Base-by-base conservation (phyloP, 2,329 filamentous ascomycete genomes). In the Aspergillus ibericus region DNA sequence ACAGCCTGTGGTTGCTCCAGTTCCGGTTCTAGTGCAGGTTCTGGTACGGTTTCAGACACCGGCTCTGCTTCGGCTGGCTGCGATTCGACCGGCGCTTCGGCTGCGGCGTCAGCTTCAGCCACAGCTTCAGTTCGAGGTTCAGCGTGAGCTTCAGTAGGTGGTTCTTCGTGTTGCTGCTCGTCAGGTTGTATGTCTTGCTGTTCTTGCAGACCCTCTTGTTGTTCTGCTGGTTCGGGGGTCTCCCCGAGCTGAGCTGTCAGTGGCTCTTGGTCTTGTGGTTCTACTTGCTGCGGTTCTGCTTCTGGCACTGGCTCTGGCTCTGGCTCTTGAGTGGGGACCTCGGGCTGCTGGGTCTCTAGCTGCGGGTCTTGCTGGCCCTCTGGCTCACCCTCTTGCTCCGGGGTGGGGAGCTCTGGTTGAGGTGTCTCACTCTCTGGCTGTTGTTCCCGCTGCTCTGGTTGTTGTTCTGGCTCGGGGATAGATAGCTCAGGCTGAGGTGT, bases 1-100 rank as follows among this genome's bases (percentile, higher is more conserved):
- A 56, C 47, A 62, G 59, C 22, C 53, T 67, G 58, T 67, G 59
- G 55, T 60, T 65, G 55, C 58, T 66, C 62, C 44, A 58, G 51
- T 52, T 62, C 63, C 51, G 58, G 36, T 18, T 50, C 58, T 12
- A 50, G 42, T 46, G 51, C 25, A 44, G 40, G 15, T 32, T 49
- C 53, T 55, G 53, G 38, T 46, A 18, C 40, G 40, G 50, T 20
- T 38, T 57, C 53, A 53, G 56, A 54, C 12, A 47, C 32, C 32
- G 55, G 53, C 38, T 59, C 59, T 44, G 60, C 35, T 54, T 52
- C 55, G 34, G 51, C 36, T 40, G 36, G 20, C n/a, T 53, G 51
- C 25, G 51, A 53, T 53, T 53, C 51, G 38, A 20, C 25, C 10
- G 51, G 36, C 10, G 16, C 36, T 42, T 53, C 51, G 35, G 22